Conservation (phyloP, 1,284 basidiomycete genomes). For the Chiua sp. region DNA sequence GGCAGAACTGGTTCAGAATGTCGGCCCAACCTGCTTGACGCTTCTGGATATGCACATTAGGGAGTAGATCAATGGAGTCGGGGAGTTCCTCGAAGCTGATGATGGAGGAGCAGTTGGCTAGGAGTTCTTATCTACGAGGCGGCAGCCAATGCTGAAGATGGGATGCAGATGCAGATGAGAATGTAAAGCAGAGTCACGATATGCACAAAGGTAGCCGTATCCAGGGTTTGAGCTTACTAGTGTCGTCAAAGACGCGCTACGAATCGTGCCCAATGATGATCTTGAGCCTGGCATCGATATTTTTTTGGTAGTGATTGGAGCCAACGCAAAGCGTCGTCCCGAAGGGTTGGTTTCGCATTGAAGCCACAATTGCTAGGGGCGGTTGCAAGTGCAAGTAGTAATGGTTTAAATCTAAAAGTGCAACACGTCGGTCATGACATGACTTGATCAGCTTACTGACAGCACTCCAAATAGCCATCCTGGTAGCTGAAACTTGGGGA, state of each 20-base stretch:
- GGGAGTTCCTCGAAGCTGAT: slow-evolving; percentile 98
- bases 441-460: too few relatives aligned
- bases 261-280: slow-evolving; percentile 94
- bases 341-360: slow-evolving; percentile 96
- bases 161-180: neutral
- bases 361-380: slow-evolving; percentile 80
- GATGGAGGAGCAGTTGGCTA: slow-evolving; percentile 94
- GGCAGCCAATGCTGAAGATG: slow-evolving; percentile 82
- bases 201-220: slow-evolving; percentile 29
- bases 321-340: slow-evolving; percentile 93
- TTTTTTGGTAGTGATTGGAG: slow-evolving; percentile 90
- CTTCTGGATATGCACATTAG: slow-evolving; percentile 98
- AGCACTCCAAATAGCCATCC: too few relatives aligned
- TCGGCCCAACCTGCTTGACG: slow-evolving; percentile 93
- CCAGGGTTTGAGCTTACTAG: slow-evolving; percentile 92
- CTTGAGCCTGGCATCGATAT: slow-evolving; percentile 94
- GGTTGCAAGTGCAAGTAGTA: too few relatives aligned
- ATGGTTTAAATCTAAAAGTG: neutral
- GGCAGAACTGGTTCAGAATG: slow-evolving; percentile 88
- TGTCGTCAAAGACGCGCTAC: slow-evolving; percentile 95
- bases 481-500: too few relatives aligned
- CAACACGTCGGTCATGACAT: neutral
- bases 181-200: neutral
- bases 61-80: slow-evolving; percentile 78
- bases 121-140: slow-evolving; percentile 86